Conservation (phyloP, 2,329 filamentous ascomycete species). For the Fusarium hainanense region DNA sequence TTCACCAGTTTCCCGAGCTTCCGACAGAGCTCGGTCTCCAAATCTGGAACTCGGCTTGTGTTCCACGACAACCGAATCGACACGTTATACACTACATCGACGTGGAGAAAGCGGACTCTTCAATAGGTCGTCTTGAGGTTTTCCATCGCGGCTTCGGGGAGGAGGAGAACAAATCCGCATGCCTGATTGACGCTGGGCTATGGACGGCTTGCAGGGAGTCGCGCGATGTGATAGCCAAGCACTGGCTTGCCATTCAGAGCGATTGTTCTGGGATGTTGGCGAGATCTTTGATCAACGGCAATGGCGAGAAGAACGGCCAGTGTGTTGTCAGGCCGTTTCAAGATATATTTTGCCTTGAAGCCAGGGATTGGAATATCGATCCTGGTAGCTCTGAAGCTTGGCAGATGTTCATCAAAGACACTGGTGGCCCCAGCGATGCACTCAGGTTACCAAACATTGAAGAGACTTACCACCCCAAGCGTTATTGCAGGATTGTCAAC, state of each 20-base stretch:
- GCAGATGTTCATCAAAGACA: not conserved
- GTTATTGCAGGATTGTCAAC: accelerated
- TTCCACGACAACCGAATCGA: accelerated
- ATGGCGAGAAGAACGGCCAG: not conserved
- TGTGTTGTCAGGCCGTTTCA: not conserved
- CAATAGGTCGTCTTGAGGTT: not conserved
- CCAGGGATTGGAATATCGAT: not conserved
- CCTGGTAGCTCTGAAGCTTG: not conserved
- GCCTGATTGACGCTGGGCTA: not conserved
- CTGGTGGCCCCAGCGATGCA: not conserved
- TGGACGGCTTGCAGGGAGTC: slow-evolving; percentile 20
- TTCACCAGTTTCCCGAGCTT: not conserved
- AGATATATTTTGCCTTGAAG: slow-evolving; percentile 8
- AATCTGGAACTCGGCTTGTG: not conserved
- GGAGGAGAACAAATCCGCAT: not conserved
- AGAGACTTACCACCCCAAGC: not conserved
- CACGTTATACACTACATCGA: not conserved
- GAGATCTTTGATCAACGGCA: accelerated
- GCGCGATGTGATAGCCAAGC: not conserved
- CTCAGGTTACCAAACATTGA: accelerated
- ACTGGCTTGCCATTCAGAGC: not conserved
- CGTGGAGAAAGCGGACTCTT: not conserved
- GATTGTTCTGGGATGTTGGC: accelerated
- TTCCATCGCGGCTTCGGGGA: too few species aligned
- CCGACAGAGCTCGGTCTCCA: not conserved